These are phyloP conservation scores for Leucaena leucocephala DNA, from an alignment of 306 rosid genomes.

Conservation along the genomic window DNA sequence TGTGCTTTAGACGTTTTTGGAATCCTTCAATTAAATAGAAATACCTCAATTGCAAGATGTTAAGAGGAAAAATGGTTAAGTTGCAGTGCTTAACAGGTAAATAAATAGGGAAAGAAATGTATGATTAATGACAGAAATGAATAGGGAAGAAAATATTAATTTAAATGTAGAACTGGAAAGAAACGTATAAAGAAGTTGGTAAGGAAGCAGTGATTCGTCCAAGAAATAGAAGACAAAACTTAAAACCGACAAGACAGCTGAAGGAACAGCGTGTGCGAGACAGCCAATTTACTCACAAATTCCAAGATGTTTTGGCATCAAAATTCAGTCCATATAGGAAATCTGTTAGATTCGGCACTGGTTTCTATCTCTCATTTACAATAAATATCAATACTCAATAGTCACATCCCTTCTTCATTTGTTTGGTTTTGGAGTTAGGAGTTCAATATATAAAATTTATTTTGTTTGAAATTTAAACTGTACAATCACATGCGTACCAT, in stretches of 20 bases:
- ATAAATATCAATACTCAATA: background rate
- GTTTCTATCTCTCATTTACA: background rate
- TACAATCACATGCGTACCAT: background rate
- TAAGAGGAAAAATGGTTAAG: no score
- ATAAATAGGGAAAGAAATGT: no score
- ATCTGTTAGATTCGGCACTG: background rate
- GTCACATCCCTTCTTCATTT: background rate
- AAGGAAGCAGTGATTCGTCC: background rate
- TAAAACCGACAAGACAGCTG: background rate
- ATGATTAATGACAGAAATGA: no score
- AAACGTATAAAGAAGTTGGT: no score
- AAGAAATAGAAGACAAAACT: background rate
- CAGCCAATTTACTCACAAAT: background rate
- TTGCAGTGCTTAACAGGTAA: no score
- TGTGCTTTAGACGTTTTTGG: no score
- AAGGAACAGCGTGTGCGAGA: background rate
- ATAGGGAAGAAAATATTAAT: no score
- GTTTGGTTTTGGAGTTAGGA: conserved; percentile 10
- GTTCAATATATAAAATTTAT: conserved; percentile 1
- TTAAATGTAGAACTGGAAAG: no score
- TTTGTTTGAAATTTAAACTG: conserved; percentile 22
- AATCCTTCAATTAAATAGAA: no score
- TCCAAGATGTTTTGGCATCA: background rate
- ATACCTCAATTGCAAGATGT: no score
- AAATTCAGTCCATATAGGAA: background rate